phyloP scores from a whole-genome alignment of 2,329 filamentous ascomycete species.

The Colletotrichum sp. region DNA sequence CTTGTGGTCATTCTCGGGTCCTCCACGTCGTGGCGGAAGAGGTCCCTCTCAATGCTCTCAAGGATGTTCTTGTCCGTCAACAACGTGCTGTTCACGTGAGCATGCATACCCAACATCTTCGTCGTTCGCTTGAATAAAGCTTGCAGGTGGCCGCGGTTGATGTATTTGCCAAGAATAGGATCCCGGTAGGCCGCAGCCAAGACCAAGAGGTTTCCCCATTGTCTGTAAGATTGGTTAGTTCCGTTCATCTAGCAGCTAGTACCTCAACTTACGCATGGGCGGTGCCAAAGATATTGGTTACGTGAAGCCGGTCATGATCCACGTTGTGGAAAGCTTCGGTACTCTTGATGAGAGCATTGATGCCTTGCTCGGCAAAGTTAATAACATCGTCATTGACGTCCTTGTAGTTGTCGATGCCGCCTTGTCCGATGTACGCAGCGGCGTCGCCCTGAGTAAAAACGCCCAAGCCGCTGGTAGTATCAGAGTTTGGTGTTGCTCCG shows the following conservation, averaged over 20 bases:
- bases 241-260: not conserved
- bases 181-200: slow-evolving; percentile 82
- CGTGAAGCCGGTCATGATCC: slow-evolving; percentile 70
- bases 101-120: slow-evolving; percentile 71
- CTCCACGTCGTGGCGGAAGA: slow-evolving; percentile 38
- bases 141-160: slow-evolving; percentile 61
- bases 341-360: slow-evolving; percentile 80
- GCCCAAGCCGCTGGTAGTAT: slow-evolving; percentile 36
- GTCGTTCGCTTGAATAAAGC: slow-evolving; percentile 76
- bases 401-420: slow-evolving; percentile 33
- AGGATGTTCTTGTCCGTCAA: slow-evolving; percentile 77
- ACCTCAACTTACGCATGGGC: slow-evolving; percentile 82
- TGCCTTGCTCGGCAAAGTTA: slow-evolving; percentile 63
- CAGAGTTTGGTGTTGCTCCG: slow-evolving; percentile 27
- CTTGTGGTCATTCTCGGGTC: slow-evolving; percentile 31
- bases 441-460: slow-evolving; percentile 26
- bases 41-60: slow-evolving; percentile 53
- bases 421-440: not conserved
- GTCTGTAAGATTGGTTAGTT: slow-evolving; percentile 53
- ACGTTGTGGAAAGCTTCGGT: slow-evolving; percentile 80
- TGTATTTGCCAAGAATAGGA: slow-evolving; percentile 59
- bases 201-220: slow-evolving; percentile 97
- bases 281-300: slow-evolving; percentile 97
- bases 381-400: slow-evolving; percentile 53
- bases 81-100: slow-evolving; percentile 77